Evolutionary conservation across 2,329 filamentous ascomycete species (phyloP).

Genomic region (Ophiosphaerella herpotricha): DNA sequence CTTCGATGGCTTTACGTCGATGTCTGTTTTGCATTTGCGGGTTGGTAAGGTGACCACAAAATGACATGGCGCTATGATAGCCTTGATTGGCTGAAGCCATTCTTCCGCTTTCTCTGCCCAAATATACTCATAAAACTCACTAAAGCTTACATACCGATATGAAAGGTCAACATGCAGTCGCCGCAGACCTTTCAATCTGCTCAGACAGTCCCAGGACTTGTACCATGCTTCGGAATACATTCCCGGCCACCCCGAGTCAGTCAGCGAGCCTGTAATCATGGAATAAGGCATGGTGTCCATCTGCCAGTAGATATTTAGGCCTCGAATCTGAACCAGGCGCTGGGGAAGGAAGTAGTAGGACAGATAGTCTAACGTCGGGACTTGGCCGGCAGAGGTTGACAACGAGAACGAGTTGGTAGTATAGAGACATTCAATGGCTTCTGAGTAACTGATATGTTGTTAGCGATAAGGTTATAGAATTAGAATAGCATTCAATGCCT

Average conservation of each 20-base stretch:
- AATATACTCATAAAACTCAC: constrained; percentile 8
- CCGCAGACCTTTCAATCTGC: constrained; percentile 21
- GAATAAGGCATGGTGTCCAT: constrained; percentile 9
- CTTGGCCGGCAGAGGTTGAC: constrained; percentile 14
- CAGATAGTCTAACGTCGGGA: constrained; percentile 19
- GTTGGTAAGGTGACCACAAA: constrained; percentile 25
- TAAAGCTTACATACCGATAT: constrained; percentile 6
- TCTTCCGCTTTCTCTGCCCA: constrained; percentile 18
- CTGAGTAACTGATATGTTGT: constrained; percentile 23
- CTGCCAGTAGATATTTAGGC: constrained; percentile 22
- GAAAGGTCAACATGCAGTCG: constrained; percentile 16
- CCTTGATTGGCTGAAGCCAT: constrained; percentile 16
- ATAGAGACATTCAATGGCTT: constrained; percentile 28
- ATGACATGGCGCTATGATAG: constrained; percentile 12
- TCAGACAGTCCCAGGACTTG: constrained; percentile 19
- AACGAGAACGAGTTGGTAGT: constrained; percentile 22
- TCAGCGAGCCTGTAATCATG: background rate
- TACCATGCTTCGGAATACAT: constrained; percentile 12
- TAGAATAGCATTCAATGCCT: background rate
- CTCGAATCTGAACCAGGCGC: constrained; percentile 20
- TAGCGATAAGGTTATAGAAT: background rate
- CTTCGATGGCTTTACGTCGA: constrained; percentile 15
- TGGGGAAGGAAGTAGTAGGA: constrained; percentile 24
- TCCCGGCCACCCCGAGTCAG: too few species aligned
- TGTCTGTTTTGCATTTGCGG: constrained; percentile 12